A percentile compares a stretch with the other conserved stretches of the same genome.
phyloP scores from a whole-genome alignment of 768 basidiomycete species.

The Punctularia strigosozonata region DNA sequence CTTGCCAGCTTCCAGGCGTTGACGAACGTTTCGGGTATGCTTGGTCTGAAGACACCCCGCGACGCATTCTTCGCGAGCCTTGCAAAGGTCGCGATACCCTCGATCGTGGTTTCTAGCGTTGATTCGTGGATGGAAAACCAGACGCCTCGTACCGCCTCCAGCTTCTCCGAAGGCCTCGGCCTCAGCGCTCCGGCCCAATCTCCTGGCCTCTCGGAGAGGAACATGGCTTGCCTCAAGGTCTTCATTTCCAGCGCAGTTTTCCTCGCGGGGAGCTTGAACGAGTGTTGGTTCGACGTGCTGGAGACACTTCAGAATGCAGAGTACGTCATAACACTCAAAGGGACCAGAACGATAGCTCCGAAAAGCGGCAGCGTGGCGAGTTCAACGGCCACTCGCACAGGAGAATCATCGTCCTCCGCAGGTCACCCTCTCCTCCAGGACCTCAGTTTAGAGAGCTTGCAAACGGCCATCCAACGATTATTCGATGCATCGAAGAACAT shows the following conservation, averaged over 20 bases:
- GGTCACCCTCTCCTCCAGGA: conserved; percentile 57
- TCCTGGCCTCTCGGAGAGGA: conserved; percentile 78
- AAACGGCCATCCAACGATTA: conserved; percentile 62
- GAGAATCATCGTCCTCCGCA: not conserved
- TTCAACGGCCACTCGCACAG: not conserved
- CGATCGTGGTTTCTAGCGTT: conserved; percentile 76
- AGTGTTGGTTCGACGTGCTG: conserved; percentile 85
- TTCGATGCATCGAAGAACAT: conserved; percentile 81
- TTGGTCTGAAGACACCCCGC: conserved; percentile 76
- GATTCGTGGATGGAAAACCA: conserved; percentile 45
- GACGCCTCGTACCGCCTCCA: conserved; percentile 48
- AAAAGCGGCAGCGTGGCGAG: conserved; percentile 15
- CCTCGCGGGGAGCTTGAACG: conserved; percentile 76
- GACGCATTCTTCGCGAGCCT: conserved; percentile 89
- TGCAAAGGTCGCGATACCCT: conserved; percentile 87
- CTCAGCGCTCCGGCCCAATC: conserved; percentile 35
- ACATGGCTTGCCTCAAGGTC: conserved; percentile 83
- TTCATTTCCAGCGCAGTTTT: conserved; percentile 67
- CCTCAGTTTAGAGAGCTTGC: conserved; percentile 64
- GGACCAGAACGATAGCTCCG: conserved; percentile 17
- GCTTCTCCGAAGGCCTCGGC: conserved; percentile 60
- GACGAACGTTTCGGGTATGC: conserved; percentile 80
- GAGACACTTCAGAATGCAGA: conserved; percentile 93
- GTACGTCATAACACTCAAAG: conserved; percentile 69
- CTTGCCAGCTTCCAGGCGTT: conserved; percentile 74